A percentile compares a stretch with the other conserved stretches of the same genome.
Evolutionary conservation across 108 stramenopile species (phyloP).

Genomic region (Parietichytrium sp.): DNA sequence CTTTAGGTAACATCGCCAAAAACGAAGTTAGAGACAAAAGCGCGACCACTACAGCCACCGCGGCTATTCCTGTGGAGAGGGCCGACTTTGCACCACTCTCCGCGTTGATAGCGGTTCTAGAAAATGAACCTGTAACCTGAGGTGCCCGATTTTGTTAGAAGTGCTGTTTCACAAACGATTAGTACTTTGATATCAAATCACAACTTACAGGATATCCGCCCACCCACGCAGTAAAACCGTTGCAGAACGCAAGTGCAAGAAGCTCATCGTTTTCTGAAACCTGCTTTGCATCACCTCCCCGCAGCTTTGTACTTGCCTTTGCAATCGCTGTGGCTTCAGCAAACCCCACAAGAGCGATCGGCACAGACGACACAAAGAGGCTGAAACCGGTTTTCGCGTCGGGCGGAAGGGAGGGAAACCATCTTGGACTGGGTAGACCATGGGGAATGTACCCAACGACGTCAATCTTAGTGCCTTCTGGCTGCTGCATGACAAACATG

Average conservation of each 20-base stretch:
- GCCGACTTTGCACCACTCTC: constrained; percentile 66
- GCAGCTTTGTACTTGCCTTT: constrained; percentile 8
- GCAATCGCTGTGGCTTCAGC: constrained; percentile 17
- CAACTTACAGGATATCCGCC: constrained; percentile 30
- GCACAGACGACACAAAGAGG: background rate
- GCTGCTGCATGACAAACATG: background rate
- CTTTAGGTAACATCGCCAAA: constrained; percentile 69
- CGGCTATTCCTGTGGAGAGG: constrained; percentile 65
- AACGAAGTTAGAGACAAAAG: constrained; percentile 70
- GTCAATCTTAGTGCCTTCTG: background rate
- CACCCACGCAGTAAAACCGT: constrained; percentile 30
- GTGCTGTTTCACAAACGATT: too few relatives aligned
- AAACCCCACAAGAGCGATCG: constrained; percentile 26
- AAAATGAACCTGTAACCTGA: constrained; percentile 69
- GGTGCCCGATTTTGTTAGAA: too few relatives aligned
- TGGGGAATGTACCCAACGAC: constrained; percentile 12
- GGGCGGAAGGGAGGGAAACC: background rate
- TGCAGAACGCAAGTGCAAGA: constrained; percentile 33
- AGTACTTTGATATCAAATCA: too few relatives aligned
- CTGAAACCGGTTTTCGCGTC: background rate
- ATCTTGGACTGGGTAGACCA: background rate
- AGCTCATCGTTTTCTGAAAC: constrained; percentile 12
- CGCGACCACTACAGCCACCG: constrained; percentile 62
- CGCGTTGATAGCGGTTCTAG: constrained; percentile 68
- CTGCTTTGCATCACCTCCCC: background rate